Base-by-base conservation (phyloP, 805 yeast species). In the Starmerella apicola region DNA sequence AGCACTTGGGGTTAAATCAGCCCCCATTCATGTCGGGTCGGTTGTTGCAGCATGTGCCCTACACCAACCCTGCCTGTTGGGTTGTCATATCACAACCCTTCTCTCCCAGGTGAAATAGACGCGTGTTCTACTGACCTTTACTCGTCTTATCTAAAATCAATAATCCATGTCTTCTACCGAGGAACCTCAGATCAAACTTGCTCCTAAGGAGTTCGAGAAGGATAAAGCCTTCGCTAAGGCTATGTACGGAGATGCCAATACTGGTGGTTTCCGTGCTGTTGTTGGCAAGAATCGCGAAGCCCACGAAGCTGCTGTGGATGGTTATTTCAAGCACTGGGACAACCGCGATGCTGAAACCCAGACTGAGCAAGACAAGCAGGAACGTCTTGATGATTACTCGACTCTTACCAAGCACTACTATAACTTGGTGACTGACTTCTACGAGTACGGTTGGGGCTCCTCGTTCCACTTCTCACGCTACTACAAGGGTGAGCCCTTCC, bases 371-470 rank as follows among this genome's bases (percentile, higher is more conserved):
- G 71, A 59, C 64, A 50, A 57, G 50, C 52, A 56, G 52, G 37
- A 58, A 16, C 72, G 98, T 64, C 66, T 85, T 45, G 73, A 71
- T 30, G 95, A 86, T 63, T 88, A 88, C 67, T 81, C 94, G 43
- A 78, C 79, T 50, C 72, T 85, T 53, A 91, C 98, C 40, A 86
- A 82, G 61, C 94, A 91, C 59, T 88, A 88, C 71, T 88, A 88
- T 70, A 91, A 91, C 66, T 76, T 88, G 59, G 96, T 83, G 37
- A 91, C 98, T 22, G 98, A 88, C 64, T 91, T 91, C 57, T 91
- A 91, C 70, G 98, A 91, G 67, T 88, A 91, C 63, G 98, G 98
- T 37, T 91, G 98, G 98, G 98, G 98, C 50, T 72, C 95, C 15
- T 83, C 95, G 13, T 91, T 91, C 83, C 98, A 91, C 64, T 91